Evolutionary conservation across 164 flowering plant species (phyloP), one percentile per base, ranked within the genome.

Genomic region (Vitis riparia): DNA sequence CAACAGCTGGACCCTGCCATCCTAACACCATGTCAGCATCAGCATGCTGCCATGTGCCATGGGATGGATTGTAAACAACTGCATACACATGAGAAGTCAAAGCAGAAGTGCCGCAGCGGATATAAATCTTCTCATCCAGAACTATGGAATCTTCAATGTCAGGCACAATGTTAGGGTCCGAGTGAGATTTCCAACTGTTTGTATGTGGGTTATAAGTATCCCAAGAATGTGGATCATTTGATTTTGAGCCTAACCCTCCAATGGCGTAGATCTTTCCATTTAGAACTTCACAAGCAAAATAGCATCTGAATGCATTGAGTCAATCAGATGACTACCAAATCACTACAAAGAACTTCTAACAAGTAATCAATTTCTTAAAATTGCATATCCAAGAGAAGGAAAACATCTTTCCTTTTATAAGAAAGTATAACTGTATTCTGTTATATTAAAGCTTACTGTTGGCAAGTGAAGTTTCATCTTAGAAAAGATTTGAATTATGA

Each of bases 1-100:
- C 90, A 61, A 88, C 87, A 15, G 92, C 86, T 17, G 97, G 97
- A 47, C 98, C 98, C 10, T 51, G 72, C 95, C 92, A 90, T 7
- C 94, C 90, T 3, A 76, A 76, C 4, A 74, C 91, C 86, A 90
- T 73, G 44, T 85, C 87, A 70, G 79, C 74, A 75, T 88, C 89
- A 47, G 78, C 87, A 47, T 76, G 85, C 69, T 86, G 76, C 93
- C 95, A 91, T 1, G 78, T 77, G 10, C 83, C 80, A 30, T 52
- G 81, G 30, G 84, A 78, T 48, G 91, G 95, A 11, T 89, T 84
- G 37, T 84, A 89, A 3, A 79, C 81, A 27, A 82, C 77, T 13
- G 86, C 85, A 73, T 72, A 72, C 5, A 75, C 76, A 61, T 78
- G 73, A 16, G 88, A 76, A 17, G 81, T 68, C 47, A 80, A 62